phyloP scores from a whole-genome alignment of 805 yeast species.

The Yarrowia keelungensis region DNA sequence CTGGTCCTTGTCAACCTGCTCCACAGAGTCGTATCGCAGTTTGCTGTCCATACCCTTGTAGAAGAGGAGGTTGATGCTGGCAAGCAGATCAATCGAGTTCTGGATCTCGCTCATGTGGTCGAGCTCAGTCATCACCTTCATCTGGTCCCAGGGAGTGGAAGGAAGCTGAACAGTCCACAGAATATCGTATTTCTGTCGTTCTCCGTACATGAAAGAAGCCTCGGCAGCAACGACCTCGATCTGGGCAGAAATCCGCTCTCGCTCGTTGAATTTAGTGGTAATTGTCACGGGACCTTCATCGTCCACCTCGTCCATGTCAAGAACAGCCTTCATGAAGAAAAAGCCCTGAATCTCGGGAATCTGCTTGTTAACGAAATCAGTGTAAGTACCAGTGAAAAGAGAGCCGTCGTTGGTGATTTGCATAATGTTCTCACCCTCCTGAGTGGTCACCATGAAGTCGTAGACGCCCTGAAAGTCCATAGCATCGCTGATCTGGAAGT shows the following conservation, averaged over 20 bases:
- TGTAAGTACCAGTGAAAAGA: constrained; percentile 25
- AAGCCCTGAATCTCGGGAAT: not conserved
- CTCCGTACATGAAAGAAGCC: not conserved
- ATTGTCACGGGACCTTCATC: constrained; percentile 1
- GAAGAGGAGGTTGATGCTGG: constrained; percentile 10
- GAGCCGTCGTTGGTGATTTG: constrained; percentile 32
- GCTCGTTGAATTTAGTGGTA: not conserved
- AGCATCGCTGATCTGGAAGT: not conserved
- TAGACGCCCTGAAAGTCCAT: not conserved
- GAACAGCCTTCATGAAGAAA: constrained; percentile 10
- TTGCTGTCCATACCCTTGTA: not conserved
- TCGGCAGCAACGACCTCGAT: not conserved
- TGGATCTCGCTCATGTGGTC: not conserved
- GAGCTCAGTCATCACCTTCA: not conserved
- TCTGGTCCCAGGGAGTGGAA: constrained; percentile 14
- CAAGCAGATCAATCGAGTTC: not conserved
- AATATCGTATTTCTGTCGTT: not conserved
- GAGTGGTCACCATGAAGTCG: constrained; percentile 29
- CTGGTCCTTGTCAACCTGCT: not conserved
- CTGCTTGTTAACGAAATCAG: constrained; percentile 33
- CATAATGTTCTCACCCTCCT: constrained; percentile 18
- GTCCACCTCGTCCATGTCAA: not conserved
- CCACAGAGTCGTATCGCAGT: not conserved
- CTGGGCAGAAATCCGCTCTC: not conserved
- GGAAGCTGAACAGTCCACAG: constrained; percentile 28